Base-by-base conservation (phyloP, 1,284 basidiomycete species). In the Leccinum griseonigrum region DNA sequence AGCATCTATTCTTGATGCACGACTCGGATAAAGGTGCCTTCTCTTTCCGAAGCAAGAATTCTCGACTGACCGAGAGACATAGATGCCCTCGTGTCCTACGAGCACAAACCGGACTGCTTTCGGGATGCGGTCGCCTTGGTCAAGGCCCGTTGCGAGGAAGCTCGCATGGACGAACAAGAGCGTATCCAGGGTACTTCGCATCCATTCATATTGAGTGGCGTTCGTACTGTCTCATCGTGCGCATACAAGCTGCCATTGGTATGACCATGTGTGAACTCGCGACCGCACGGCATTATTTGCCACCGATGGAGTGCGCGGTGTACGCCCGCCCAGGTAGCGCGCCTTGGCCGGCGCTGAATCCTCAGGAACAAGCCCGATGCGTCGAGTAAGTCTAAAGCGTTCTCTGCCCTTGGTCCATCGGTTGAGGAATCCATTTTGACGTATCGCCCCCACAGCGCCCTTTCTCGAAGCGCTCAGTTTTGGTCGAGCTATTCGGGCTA, bases 401-500 rank as follows among this genome's bases (percentile, higher is more conserved):
- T 8, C 0, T 29, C n/a, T 50, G 43, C 10, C 43, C 14, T 40
- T 40, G 38, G 14, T n/a, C 13, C 22, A 11, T 22, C 8, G 50
- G 31, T 10, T 3, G 31, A 34, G 22, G 53, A 22, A 54, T 16
- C 3, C 9, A 28, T 56, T 32, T 40, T 40, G 38, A 43, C n/a
- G 26, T 31, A 6, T 29, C 9, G 16, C 1, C 6, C 46, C 16
- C 29, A 28, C 65, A 91, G 89, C 61, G 88, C 90, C 13, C 74
- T 91, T 29, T 85, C 89, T 14, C 78, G 89, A 58, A 91, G 90
- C 69, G 83, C 90, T 8, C 89, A 91, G 68, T 87, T 86, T 68
- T 91, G 90, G 90, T 89, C 90, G 8, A 91, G 88, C 64, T 92
- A 91, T 72, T 91, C 89, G 5, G 89, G 90, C 0, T 91, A 92